Base-by-base conservation (phyloP, 345 rosid genomes). In the Arabidopsis suecica region DNA sequence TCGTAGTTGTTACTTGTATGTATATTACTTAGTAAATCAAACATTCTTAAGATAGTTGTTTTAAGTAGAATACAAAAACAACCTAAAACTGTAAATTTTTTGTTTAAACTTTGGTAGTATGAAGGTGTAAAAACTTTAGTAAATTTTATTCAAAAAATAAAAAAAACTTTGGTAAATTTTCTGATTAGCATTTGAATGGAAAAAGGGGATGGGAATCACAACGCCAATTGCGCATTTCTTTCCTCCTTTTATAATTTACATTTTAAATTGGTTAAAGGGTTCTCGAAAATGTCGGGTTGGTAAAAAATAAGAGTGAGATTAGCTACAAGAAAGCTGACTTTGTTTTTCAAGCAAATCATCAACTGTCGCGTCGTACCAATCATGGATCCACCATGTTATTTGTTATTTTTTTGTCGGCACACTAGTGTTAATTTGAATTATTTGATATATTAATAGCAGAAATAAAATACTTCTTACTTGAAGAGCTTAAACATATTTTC, bases 351-450 rank as follows among this genome's bases (percentile, higher is more conserved):
- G 42, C 65, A 48, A 32, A 62, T 45, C 65, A 77, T 63, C 65
- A 70, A 63, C 51, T 76, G 71, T 69, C 71, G 41, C 65, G 44
- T 77, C 76, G 71, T 71, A 71, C 71, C 72, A 77, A 77, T 56
- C 72, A 77, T 57, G 22, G 51, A 22, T 76, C 57, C 75, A 69
- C 75, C 80, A 54, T 76, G 42, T 69, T 69, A 30, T 76, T 76
- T 62, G 61, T 57, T 25, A 56, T 14, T 30, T 56, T 56, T 63
- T 77, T 68, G 76, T 77, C 80, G 80, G 66, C 53, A 70, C 61
- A 62, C 65, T 62, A 23, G 32, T 28, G 10, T 16, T 47, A 3
- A 38, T 10, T 36, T 47, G 7, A 9, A 64, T 61, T 54, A 11
- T 61, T 37, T 30, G 14, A 13, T 33, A 13, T 33, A 18, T 5